Conservation (phyloP, 768 basidiomycete species). For the Pleurotus citrinopileatus region DNA sequence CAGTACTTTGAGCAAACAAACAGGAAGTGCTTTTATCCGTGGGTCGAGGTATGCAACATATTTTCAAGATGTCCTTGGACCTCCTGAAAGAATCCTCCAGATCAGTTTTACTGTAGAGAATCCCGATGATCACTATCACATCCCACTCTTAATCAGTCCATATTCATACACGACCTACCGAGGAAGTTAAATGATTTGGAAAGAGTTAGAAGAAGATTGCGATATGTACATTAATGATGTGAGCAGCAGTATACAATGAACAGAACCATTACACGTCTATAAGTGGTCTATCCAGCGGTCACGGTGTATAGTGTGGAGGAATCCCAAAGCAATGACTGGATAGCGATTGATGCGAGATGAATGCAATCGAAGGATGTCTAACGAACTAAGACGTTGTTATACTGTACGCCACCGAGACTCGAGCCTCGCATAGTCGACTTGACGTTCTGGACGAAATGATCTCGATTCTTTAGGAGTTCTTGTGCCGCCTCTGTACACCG, state of each 20-base stretch:
- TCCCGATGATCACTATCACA: constrained; percentile 83
- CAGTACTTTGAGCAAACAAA: constrained; percentile 70
- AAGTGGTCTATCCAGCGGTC: constrained; percentile 16
- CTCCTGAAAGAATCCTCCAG: constrained; percentile 33
- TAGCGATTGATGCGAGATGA: constrained; percentile 16
- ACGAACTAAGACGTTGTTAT: constrained; percentile 64
- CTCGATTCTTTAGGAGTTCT: constrained; percentile 87
- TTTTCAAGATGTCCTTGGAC: not conserved
- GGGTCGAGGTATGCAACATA: constrained; percentile 68
- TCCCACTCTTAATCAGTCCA: constrained; percentile 89
- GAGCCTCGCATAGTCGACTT: constrained; percentile 84
- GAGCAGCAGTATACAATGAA: constrained; percentile 9
- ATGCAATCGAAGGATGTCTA: constrained; percentile 12
- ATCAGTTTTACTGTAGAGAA: constrained; percentile 74
- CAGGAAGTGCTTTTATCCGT: constrained; percentile 81
- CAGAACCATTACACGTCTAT: constrained; percentile 12
- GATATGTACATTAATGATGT: constrained; percentile 18
- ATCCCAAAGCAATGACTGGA: constrained; percentile 12
- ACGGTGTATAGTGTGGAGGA: constrained; percentile 14
- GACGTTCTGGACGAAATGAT: constrained; percentile 82
- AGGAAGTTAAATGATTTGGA: constrained; percentile 68
- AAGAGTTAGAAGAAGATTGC: not conserved
- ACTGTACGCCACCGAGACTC: constrained; percentile 72
- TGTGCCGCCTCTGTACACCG: constrained; percentile 81
- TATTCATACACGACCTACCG: constrained; percentile 91